Evolutionary conservation across 1,284 basidiomycete species (phyloP), one percentile per base, ranked within the genome.

Genomic region (Sutorius eximius): DNA sequence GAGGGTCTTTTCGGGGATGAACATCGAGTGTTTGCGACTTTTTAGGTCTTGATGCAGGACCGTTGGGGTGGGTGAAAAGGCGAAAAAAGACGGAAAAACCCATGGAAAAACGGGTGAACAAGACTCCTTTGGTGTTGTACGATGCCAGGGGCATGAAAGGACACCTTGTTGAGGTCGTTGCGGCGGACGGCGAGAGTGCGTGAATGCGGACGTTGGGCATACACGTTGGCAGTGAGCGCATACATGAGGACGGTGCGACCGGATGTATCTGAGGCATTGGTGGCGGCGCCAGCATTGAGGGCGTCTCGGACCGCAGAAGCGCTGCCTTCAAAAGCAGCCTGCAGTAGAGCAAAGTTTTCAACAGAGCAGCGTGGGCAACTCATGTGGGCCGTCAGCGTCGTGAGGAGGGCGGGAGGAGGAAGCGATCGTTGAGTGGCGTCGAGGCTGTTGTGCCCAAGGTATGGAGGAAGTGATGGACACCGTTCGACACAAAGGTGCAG

Each of bases 161-260:
- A 38, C 47, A 27, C 46, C 59, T 51, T 52, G 45, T 18, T 5
- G 20, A 15, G 32, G 44, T 48, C 55, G 61, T n/a, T 56, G 49
- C 24, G 37, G 36, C 42, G 53, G 41, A 56, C 56, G 44, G 56
- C 57, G 53, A 18, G 29, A 29, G 13, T 20, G 11, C 18, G 30
- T 22, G 18, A 24, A 6, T 24, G 15, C 4, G 44, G 54, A 38
- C 9, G 13, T 42, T 56, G 56, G 50, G 71, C 77, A 57, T 67
- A 89, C 88, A 82, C 76, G 65, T 86, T 80, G 20, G 88, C 88
- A 18, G 85, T 83, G 60, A 90, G 77, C 13, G 82, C 82, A 62
- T 82, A 85, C 56, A 84, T 82, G 45, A 90, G 68, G 16, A 82
- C 76, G 3, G 82, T 85, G 57, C 83, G 78, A 22, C 86, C 85